Evolutionary conservation across 2,329 filamentous ascomycete species (phyloP).

Genomic region (Cadophora sp.): DNA sequence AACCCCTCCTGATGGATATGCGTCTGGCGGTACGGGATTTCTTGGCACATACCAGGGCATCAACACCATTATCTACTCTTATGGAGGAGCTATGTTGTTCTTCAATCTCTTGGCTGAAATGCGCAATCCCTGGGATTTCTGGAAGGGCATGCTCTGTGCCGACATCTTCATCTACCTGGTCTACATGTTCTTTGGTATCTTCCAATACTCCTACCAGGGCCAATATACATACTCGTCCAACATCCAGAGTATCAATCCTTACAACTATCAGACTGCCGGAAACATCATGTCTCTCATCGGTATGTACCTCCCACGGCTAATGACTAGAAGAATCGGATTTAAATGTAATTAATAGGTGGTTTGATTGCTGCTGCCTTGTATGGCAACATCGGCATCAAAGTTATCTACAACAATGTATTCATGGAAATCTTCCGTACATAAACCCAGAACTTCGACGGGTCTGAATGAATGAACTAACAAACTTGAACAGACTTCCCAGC

Average conservation of each 20-base stretch:
- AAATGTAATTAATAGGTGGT: not conserved
- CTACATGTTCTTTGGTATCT: constrained; percentile 54
- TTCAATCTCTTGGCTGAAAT: constrained; percentile 62
- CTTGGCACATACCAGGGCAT: constrained; percentile 35
- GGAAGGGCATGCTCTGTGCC: constrained; percentile 50
- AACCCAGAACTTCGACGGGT: too few relatives aligned
- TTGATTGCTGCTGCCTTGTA: constrained; percentile 57
- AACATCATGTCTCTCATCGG: constrained; percentile 29
- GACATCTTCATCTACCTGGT: constrained; percentile 52
- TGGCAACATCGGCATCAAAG: constrained; percentile 59
- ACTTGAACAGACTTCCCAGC: constrained; percentile 37
- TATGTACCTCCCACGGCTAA: too few relatives aligned
- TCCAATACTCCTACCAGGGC: constrained; percentile 46
- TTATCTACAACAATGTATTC: constrained; percentile 56
- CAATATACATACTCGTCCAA: constrained; percentile 27
- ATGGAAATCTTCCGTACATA: constrained; percentile 55
- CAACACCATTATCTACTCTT: constrained; percentile 56
- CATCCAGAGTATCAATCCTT: constrained; percentile 29
- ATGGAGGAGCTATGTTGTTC: constrained; percentile 63
- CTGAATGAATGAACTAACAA: too few relatives aligned
- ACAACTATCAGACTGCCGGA: constrained; percentile 31
- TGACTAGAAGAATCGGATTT: too few relatives aligned
- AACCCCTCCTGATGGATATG: constrained; percentile 24
- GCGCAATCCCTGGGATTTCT: constrained; percentile 52
- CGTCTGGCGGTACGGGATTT: constrained; percentile 32